Evolutionary conservation across 495 filamentous ascomycete species (phyloP).

Genomic region (Aspergillus mulundensis): DNA sequence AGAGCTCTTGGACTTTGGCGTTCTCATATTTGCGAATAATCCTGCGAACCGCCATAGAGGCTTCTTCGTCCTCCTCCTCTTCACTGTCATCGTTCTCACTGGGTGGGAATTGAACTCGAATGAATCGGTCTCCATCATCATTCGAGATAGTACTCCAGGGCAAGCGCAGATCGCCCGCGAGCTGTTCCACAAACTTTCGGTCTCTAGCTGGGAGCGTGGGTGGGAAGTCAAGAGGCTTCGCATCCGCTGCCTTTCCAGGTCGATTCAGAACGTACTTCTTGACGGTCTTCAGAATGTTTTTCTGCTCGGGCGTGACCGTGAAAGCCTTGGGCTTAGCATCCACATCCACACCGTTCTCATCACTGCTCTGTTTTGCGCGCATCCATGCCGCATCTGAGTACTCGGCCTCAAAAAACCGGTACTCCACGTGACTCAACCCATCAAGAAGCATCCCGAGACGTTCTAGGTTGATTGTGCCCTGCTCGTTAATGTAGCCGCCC

Average conservation of each 20-base stretch:
- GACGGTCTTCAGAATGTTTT: constrained; percentile 73
- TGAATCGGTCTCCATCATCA: constrained; percentile 72
- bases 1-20: constrained; percentile 77
- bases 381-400: constrained; percentile 88
- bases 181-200: constrained; percentile 84
- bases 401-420: constrained; percentile 86
- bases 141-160: constrained; percentile 77
- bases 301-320: constrained; percentile 76
- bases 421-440: constrained; percentile 79
- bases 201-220: constrained; percentile 74
- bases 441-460: constrained; percentile 75
- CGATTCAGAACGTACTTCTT: constrained; percentile 74
- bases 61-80: constrained; percentile 80
- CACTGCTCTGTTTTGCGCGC: constrained; percentile 61
- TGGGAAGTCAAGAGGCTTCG: constrained; percentile 65
- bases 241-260: constrained; percentile 35
- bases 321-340: constrained; percentile 58
- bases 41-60: constrained; percentile 72
- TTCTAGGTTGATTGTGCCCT: constrained; percentile 81
- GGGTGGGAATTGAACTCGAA: constrained; percentile 67
- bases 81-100: constrained; percentile 53
- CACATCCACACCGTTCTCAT: constrained; percentile 48
- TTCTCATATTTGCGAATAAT: constrained; percentile 87
- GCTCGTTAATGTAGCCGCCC: constrained; percentile 95
- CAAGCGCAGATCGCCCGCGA: constrained; percentile 76